These are phyloP conservation scores for Medicago arabica DNA, from an alignment of 306 rosid species.

Conservation along the genomic window DNA sequence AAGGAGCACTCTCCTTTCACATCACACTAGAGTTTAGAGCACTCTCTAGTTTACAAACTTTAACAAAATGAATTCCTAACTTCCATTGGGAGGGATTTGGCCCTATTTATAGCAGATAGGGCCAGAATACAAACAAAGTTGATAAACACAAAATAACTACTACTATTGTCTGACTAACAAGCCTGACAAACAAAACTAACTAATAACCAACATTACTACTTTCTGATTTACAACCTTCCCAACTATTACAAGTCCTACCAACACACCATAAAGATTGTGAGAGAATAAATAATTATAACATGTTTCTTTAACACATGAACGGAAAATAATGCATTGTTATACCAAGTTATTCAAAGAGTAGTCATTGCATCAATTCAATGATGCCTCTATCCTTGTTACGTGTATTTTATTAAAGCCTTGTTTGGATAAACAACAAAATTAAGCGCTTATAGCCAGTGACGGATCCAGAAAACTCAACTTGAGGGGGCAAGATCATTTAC, in stretches of 20 bases:
- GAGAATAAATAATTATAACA: background rate
- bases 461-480: no score
- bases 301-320: background rate
- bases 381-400: no score
- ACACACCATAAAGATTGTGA: background rate
- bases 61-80: background rate
- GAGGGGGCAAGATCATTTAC: no score
- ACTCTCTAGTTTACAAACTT: background rate
- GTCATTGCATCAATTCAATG: background rate
- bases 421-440: no score
- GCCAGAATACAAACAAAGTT: background rate
- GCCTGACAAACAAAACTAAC: background rate
- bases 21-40: background rate
- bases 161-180: background rate
- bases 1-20: background rate
- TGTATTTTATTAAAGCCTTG: no score
- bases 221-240: background rate
- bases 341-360: background rate
- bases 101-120: background rate
- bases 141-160: background rate
- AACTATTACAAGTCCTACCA: background rate
- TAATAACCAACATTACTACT: background rate
- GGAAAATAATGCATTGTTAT: slow-evolving; percentile 13
- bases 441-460: no score
- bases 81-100: background rate